Evolutionary conservation across 768 basidiomycete species (phyloP), one percentile per base, ranked within the genome.

Genomic region (Pisolithus marmoratus): DNA sequence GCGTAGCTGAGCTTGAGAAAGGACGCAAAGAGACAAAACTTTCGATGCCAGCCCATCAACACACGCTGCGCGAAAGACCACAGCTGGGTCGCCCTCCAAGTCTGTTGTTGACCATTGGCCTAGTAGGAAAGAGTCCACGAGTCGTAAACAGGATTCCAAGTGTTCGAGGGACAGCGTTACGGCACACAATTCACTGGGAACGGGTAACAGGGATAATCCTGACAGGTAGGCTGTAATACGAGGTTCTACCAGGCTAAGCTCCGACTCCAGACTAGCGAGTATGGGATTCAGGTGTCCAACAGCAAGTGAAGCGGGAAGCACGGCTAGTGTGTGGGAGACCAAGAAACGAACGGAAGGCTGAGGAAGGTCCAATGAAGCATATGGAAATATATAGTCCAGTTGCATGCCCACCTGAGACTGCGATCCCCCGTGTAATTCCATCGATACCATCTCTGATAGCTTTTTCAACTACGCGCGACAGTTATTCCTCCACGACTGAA

Each of bases 91-190:
- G 7, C 53, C 34, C 34, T 34, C 34, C 34, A 34, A 34, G 34
- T 15, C 14, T 34, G 14, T 5, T 5, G 34, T 15, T 4, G 34
- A 34, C 34, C 34, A 34, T 5, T 41, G 40, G 4, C 40, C 40
- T 8, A 89, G 67, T 2, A 90, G 72, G 61, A 77, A 84, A 1
- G 76, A 70, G 56, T 90, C 87, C 8, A 90, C 59, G 1, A 89
- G 68, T 19, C 72, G 72, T 31, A 90, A 70, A 54, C 82, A 79
- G 27, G 79, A 73, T 54, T 80, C 74, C 3, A 83, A 67, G 60
- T 76, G 78, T 17, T 72, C 66, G 34, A 81, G 60, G 19, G 74
- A 73, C 24, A 68, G 73, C 24, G 56, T 54, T 34, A 68, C 61
- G 15, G 49, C 45, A 42, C 48, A 46, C 6, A 55, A 58, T 6